A percentile compares a stretch with the other conserved stretches of the same genome.
Conservation (phyloP, 768 basidiomycete species). For the Inosperma sp. region DNA sequence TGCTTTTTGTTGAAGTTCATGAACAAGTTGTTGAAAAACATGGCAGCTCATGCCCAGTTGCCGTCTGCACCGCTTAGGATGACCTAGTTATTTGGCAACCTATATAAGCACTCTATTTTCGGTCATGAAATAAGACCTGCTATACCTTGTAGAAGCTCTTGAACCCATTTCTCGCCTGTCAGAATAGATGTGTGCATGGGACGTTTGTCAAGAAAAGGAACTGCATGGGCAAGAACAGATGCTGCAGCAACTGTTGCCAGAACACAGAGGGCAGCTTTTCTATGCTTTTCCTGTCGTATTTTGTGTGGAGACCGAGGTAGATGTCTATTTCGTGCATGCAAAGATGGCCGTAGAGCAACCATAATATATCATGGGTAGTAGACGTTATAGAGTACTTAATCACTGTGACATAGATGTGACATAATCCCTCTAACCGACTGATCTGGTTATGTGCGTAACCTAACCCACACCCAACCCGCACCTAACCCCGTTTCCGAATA, state of each 20-base stretch:
- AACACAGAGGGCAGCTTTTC: background rate
- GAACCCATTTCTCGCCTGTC: slow-evolving; percentile 12
- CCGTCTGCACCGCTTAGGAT: slow-evolving; percentile 21
- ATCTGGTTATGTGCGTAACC: background rate
- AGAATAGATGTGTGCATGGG: slow-evolving; percentile 9
- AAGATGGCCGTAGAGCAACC: too few species aligned
- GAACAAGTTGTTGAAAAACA: slow-evolving; percentile 27
- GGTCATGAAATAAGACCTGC: background rate
- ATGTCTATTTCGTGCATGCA: background rate
- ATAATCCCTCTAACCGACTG: background rate
- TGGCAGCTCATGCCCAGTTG: slow-evolving; percentile 26
- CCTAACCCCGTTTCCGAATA: slow-evolving; percentile 1
- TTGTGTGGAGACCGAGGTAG: background rate
- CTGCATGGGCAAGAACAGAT: background rate
- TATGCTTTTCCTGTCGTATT: background rate
- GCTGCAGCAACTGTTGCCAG: background rate
- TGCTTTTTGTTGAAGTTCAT: slow-evolving; percentile 17
- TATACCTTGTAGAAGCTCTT: slow-evolving; percentile 9
- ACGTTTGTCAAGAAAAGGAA: slow-evolving; percentile 1
- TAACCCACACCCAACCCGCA: background rate
- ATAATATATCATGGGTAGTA: too few species aligned
- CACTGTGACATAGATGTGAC: background rate
- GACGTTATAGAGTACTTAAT: too few species aligned
- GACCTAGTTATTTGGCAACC: slow-evolving; percentile 10
- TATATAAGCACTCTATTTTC: too few species aligned